Evolutionary conservation across 2,329 filamentous ascomycete genomes (phyloP).

Genomic region (Alternaria brassicae): DNA sequence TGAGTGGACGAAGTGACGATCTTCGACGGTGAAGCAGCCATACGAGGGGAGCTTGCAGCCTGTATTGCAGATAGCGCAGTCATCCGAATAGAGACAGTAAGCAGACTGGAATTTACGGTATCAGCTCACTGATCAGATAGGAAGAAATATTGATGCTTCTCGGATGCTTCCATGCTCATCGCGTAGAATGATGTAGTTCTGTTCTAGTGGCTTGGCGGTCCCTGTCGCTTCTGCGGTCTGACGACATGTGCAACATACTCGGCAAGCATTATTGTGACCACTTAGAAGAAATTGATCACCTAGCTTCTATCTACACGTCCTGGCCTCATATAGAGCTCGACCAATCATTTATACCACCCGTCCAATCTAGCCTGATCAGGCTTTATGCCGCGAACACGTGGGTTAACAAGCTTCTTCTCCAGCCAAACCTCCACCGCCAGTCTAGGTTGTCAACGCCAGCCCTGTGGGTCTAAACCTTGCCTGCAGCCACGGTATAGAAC

Average conservation of each 20-base stretch:
- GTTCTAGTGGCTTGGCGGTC: slow-evolving; percentile 11
- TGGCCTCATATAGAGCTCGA: slow-evolving; percentile 2
- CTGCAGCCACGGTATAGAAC: slow-evolving; percentile 14
- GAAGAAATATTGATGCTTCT: not conserved
- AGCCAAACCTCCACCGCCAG: slow-evolving; percentile 20
- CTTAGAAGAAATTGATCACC: not conserved
- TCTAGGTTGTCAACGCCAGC: slow-evolving; percentile 13
- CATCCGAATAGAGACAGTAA: not conserved
- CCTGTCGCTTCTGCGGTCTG: slow-evolving; percentile 7
- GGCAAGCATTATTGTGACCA: not conserved
- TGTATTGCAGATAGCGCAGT: not conserved
- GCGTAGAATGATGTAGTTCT: not conserved
- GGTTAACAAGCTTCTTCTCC: slow-evolving; percentile 11
- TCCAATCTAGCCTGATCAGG: slow-evolving; percentile 21
- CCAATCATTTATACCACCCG: slow-evolving; percentile 6
- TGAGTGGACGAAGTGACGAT: not conserved
- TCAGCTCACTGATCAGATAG: not conserved
- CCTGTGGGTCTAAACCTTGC: slow-evolving; percentile 20
- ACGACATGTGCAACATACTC: slow-evolving; percentile 7
- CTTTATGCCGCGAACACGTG: slow-evolving; percentile 34
- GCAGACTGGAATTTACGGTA: not conserved
- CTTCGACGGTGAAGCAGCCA: slow-evolving; percentile 2
- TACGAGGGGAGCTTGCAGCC: not conserved
- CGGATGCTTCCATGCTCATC: not conserved
- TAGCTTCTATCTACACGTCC: not conserved